Base-by-base conservation (phyloP, 1,284 basidiomycete species). In the Gastroboletus turbinatus region DNA sequence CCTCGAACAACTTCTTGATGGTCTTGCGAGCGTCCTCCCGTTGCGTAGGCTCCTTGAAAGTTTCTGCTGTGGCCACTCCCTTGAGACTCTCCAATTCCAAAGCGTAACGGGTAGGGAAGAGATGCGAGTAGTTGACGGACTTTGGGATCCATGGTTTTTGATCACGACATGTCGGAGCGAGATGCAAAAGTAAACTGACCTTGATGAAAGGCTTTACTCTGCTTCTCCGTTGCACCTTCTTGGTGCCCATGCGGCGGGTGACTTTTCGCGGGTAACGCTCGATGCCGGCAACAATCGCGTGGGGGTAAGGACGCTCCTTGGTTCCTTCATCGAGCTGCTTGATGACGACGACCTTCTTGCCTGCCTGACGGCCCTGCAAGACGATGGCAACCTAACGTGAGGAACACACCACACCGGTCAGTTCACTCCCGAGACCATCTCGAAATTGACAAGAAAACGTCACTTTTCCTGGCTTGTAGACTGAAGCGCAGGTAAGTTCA, bases 191-290 rank as follows among this genome's bases (percentile, higher is more conserved):
- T 5, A 6, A 6, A 78, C 84, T 65, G 64, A 96, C 94, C 87
- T 97, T 97, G 83, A 98, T 94, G 78, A 98, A 98, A 67, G 95
- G 95, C 85, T 98, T 98, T 75, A 98, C 88, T 79, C 94, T 95
- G 79, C 85, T 93, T 80, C 95, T 83, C 78, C 83, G 84, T 67
- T 88, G 84, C 62, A 97, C 77, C 77, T 92, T 94, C 85, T 96
- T 98, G 75, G 92, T 86, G 67, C 95, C 93, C 95, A 98, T 98
- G 65, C 91, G 88, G 75, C 89, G 90, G 67, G 94, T 96, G 62
- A 97, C 94, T 81, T 97, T 97, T 73, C 90, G 82, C 32, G 95
- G 95, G 86, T 96, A 97, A 66, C 94, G 85, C 81, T 98, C 95
- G 74, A 98, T 84, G 66, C 95, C 95, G 62, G 94, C 95, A 73